Evolutionary conservation across 352 stramenopile species (phyloP), one percentile per base, ranked within the genome.

Genomic region (Globisporangium ultimum): DNA sequence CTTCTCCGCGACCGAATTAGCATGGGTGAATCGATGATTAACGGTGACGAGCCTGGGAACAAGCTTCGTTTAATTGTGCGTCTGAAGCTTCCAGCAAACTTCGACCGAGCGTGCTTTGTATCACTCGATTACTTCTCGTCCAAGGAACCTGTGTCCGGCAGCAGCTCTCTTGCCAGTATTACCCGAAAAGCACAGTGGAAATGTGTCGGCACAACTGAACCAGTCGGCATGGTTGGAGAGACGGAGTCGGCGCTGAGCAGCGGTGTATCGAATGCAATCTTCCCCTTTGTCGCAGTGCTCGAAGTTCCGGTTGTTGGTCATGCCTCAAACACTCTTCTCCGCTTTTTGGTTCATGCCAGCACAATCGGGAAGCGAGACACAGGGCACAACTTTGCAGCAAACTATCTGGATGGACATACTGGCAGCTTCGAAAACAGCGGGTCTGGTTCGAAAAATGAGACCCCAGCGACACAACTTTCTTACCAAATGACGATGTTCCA

Each of bases 401-500:
- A 71, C 41, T 71, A 80, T 46, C 62, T 88, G 22, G 80, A 81
- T 24, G 74, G 60, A 41, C 68, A 76, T 32, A 53, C 49, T 17
- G 64, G 56, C 43, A 73, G 61, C 40, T 62, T 76, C 10, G 66
- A 66, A 48, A 80, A 63, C 21, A 77, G 66, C 32, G 49, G 24
- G 18, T 80, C 72, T 3, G 71, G 72, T n/a, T 58, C 70, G 8
- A 53, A 63, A 59, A 63, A 68, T 51, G 74, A 84, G 24, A 71
- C 74, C 5, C 59, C 67, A 24, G 72, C 73, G 0, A 59, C 56
- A 7, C 68, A 78, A 32, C 51, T 90, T 22, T 90, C 84, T 15
- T 93, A 90, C 60, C 80, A 93, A 62, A 93, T 93, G 80, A 92
- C 80, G 1, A 91, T 91, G 83, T 93, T 93, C 57, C 82, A 91